Base-by-base conservation (phyloP, 2,329 filamentous ascomycete species). In the Aspergillus phoenicis region DNA sequence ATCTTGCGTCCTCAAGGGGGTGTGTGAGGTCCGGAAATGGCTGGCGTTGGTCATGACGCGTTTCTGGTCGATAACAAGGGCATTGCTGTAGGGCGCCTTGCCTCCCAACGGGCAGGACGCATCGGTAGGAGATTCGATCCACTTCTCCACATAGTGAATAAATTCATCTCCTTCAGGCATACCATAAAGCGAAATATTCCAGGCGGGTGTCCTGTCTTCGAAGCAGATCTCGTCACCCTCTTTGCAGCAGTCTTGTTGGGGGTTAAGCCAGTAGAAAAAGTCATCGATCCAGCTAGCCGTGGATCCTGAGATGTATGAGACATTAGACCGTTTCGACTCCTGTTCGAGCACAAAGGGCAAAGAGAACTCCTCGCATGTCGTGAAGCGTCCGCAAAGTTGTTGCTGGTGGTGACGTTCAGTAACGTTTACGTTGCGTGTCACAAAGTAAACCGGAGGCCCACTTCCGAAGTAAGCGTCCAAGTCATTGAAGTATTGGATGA, bases 121-220 rank as follows among this genome's bases (percentile, higher is more conserved):
- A 24, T 89, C 89, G 0, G 94, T 95, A 0, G 93, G 91, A 0
- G 92, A 84, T 22, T 85, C 78, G 22, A 98, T 83, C 87, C 96
- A 99, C 70, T 90, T 91, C 63, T 91, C 75, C 0, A 96, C 84
- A 69, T 98, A 98, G 64, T 89, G 80, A 30, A 97, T 83, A 70
- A 99, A 99, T 73, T 98, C 95, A n/a, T 88, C 79, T 11, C 92
- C 91, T 75, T 97, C 90, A 0, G 95, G 95, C 93, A 99, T 97
- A 33, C 95, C 95, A 30, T 83, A 82, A 1, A 99, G 83, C 0
- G 91, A 94, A 53, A 93, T 89, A 70, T 97, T 97, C 94, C 94
- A 99, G 0, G 89, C 81, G 2, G 92, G 92, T 20, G 88, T 78
- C 45, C 93, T 88, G 63, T 88, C 82, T 26, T 86, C 86, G 71